Evolutionary conservation across 805 yeast species (phyloP), one percentile per base, ranked within the genome.

Genomic region (Yarrowia alimentaria): DNA sequence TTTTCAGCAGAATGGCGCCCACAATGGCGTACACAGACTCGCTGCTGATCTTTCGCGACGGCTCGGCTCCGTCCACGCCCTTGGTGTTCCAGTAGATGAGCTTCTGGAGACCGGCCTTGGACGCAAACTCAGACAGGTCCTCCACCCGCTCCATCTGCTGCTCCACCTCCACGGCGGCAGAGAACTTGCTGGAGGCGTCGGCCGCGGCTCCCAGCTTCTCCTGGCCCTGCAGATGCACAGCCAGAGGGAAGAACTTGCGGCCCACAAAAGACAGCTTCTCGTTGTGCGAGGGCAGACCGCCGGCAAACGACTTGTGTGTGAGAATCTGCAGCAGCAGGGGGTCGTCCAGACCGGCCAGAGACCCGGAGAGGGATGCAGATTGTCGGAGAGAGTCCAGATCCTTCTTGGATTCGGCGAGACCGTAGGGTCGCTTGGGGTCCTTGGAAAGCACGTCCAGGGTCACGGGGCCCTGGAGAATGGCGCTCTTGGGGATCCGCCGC

Each of bases 231-330:
- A 14, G 4, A 6, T 26, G 37, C 21, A 30, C 35, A 3, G 50
- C 33, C 12, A 43, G 26, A 5, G 50, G 57, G 21, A 67, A 56
- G 40, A 64, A 59, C 52, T 61, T 61, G 29, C 57, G 58, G 29
- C 70, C 97, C 64, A 87, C 69, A 34, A 83, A 76, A 14, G 87
- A 74, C 59, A 91, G 72, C 65, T 83, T 85, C 64, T 89, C 96
- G 68, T 90, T 91, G 69, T 85, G 87, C 6, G 97, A 96, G 60
- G 82, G 80, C 56, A 77, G 72, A 8, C 96, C 97, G 68, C 87
- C 94, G 5, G 94, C 95, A 73, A 89, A 91, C 17, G 96, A 86
- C 69, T 91, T 91, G 70, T 91, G 97, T 5, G 97, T 90, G 60
- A 90, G 70, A 31, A 86, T 80, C 69, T 91, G 98, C 55, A 88